Evolutionary conservation across 257 asterid genomes (phyloP).

Genomic region (Avicennia marina): DNA sequence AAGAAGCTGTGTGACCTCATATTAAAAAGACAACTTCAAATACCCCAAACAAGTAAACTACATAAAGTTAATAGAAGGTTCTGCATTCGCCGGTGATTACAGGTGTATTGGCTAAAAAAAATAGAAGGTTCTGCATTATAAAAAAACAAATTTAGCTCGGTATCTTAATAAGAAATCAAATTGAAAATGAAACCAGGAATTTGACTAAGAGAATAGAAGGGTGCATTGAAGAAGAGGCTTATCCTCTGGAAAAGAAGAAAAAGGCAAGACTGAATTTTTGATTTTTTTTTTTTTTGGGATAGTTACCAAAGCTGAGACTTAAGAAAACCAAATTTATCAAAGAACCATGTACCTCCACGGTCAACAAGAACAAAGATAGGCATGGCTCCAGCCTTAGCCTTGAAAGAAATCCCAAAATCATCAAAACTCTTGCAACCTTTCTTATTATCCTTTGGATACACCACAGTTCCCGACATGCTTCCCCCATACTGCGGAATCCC

Average conservation of each 20-base stretch:
- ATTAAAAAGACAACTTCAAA: not conserved
- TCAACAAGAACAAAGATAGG: slow-evolving; percentile 77
- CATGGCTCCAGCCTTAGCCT: slow-evolving; percentile 71
- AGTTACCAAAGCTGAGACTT: not conserved
- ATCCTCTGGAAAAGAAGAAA: no score
- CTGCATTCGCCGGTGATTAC: no score
- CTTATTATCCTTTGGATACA: slow-evolving; percentile 56
- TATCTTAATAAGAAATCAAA: not conserved
- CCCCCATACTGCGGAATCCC: slow-evolving; percentile 96
- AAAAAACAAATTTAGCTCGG: not conserved
- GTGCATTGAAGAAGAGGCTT: no score
- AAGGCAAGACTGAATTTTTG: no score
- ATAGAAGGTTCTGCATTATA: no score
- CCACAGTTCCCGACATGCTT: slow-evolving; percentile 73
- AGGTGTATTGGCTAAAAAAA: no score
- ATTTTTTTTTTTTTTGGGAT: not conserved
- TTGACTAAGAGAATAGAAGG: not conserved
- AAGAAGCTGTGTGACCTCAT: no score
- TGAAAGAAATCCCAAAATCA: slow-evolving; percentile 56
- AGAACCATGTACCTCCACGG: slow-evolving; percentile 67
- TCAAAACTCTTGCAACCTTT: slow-evolving; percentile 68
- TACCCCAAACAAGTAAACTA: slow-evolving; percentile 7
- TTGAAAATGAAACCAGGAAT: slow-evolving; percentile 2
- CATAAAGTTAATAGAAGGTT: no score
- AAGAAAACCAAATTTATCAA: not conserved